phyloP scores from a whole-genome alignment of 2,329 filamentous ascomycete species.

The Colletotrichum filicis region DNA sequence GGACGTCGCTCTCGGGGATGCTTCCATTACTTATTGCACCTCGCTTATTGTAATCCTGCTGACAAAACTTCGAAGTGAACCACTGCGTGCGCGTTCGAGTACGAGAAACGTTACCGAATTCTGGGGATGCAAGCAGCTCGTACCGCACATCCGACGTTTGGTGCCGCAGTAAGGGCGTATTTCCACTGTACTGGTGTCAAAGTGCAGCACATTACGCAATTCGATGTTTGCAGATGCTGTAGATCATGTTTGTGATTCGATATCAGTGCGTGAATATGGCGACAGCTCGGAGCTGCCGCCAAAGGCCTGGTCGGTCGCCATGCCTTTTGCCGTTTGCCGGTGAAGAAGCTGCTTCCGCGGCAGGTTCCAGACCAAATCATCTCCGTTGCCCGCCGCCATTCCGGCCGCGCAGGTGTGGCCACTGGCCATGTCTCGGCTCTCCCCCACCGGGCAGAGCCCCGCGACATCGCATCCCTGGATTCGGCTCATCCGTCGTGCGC shows the following conservation, averaged over 20 bases:
- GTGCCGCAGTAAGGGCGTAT: slow-evolving; percentile 6
- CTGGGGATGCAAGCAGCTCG: neutral
- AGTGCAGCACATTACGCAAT: neutral
- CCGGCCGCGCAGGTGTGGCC: neutral
- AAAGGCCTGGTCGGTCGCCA: neutral
- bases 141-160: slow-evolving; percentile 13
- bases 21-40: neutral
- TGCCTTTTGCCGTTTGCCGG: neutral
- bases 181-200: neutral
- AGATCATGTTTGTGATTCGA: slow-evolving; percentile 5
- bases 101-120: neutral
- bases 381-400: neutral
- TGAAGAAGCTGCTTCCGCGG: neutral
- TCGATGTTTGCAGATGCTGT: neutral
- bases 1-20: neutral
- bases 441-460: neutral
- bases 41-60: neutral
- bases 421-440: neutral
- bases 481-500: neutral
- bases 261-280: neutral
- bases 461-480: neutral
- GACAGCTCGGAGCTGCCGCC: neutral
- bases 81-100: neutral
- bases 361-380: neutral
- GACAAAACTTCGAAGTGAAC: neutral